phyloP scores from a whole-genome alignment of 768 basidiomycete species.

The Lactarius pseudohatsudake region DNA sequence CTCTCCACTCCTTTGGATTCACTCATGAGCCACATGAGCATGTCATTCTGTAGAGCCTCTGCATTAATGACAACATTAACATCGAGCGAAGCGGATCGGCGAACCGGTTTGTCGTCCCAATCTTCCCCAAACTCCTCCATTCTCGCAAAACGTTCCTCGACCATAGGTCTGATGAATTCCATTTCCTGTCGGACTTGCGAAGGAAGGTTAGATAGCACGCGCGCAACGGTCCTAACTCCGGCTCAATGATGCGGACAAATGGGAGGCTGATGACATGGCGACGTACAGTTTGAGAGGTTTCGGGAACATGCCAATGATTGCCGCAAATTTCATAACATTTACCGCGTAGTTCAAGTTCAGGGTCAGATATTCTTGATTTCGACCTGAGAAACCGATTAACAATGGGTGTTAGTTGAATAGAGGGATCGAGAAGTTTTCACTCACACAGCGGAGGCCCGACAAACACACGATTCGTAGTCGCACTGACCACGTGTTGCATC shows the following conservation, averaged over 20 bases:
- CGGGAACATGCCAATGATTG: neutral
- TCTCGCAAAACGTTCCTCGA: conserved; percentile 9
- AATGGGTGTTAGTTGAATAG: neutral
- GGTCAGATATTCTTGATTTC: neutral
- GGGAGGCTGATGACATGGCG: neutral
- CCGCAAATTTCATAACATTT: neutral
- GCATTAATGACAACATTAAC: conserved; percentile 5
- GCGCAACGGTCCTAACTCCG: neutral
- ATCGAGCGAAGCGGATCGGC: neutral
- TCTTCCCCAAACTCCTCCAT: conserved; percentile 6
- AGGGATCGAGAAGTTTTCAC: neutral
- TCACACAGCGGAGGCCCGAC: neutral
- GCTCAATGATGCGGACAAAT: neutral
- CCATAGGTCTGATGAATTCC: conserved; percentile 6
- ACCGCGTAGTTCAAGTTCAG: neutral
- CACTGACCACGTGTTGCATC: neutral
- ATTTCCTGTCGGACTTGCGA: neutral
- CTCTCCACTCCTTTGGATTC: conserved; percentile 35
- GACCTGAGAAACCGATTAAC: neutral
- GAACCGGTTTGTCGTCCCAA: conserved; percentile 17
- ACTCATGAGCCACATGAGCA: conserved; percentile 44
- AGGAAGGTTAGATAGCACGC: conserved; percentile 1
- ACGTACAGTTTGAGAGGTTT: neutral
- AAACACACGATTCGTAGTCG: neutral
- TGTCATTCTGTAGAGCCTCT: conserved; percentile 36